phyloP scores from a whole-genome alignment of 768 basidiomycete species.

The Boletus pseudopeckii region DNA sequence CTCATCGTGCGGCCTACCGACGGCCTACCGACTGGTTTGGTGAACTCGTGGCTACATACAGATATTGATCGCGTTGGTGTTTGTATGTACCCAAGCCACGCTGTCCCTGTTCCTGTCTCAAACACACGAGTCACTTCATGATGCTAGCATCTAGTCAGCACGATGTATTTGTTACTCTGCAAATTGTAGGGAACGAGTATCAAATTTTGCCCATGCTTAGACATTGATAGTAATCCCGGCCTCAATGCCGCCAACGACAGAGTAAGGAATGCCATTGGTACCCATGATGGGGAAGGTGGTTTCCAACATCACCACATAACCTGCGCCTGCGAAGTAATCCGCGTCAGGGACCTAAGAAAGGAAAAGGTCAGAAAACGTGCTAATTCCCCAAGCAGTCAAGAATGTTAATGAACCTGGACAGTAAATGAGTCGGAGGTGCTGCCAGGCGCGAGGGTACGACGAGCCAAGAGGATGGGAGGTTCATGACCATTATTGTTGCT shows the following conservation, averaged over 20 bases:
- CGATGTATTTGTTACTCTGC: neutral
- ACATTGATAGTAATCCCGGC: slow-evolving; percentile 13
- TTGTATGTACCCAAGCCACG: neutral
- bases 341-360: slow-evolving; percentile 23
- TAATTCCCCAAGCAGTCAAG: no score
- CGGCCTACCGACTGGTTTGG: neutral
- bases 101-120: neutral
- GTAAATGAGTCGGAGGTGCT: slow-evolving; percentile 14
- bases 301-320: slow-evolving; percentile 24
- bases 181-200: no score
- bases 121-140: neutral
- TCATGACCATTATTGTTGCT: slow-evolving; percentile 30
- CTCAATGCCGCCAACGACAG: slow-evolving; percentile 21
- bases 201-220: neutral
- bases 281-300: slow-evolving; percentile 23
- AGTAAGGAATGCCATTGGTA: slow-evolving; percentile 19
- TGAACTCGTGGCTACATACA: no score
- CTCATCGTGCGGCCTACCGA: neutral
- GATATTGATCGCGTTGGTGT: no score
- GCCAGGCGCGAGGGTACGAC: slow-evolving; percentile 12
- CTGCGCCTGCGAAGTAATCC: slow-evolving; percentile 16
- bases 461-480: slow-evolving; percentile 28
- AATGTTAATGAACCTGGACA: slow-evolving; percentile 20
- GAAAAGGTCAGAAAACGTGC: neutral
- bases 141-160: neutral